Evolutionary conservation across 1,139 yeast genomes (phyloP).

Genomic region (Debaryomyces fabryi): DNA sequence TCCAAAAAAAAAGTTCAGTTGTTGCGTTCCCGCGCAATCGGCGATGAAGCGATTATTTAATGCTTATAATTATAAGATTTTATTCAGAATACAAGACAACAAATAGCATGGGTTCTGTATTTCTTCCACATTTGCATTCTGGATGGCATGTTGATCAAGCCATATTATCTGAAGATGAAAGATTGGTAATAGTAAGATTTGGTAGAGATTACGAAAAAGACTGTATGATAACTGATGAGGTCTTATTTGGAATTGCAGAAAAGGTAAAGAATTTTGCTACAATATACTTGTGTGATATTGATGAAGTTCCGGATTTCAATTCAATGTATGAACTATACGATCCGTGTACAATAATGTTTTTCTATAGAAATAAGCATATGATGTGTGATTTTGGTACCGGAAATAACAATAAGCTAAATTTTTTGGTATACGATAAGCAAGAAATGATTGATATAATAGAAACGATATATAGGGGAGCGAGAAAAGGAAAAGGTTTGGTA

Average conservation of each 20-base stretch:
- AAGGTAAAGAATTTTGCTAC: slow-evolving; percentile 87
- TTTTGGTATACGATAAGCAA: slow-evolving; percentile 75
- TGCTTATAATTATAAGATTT: background rate
- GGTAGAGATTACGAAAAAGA: slow-evolving; percentile 78
- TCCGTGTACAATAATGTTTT: slow-evolving; percentile 91
- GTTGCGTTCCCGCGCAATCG: background rate
- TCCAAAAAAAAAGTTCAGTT: background rate
- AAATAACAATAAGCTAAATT: slow-evolving; percentile 90
- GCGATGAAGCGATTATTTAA: background rate
- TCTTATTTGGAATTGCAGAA: slow-evolving; percentile 77
- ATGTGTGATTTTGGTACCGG: slow-evolving; percentile 99
- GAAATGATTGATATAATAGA: slow-evolving; percentile 91
- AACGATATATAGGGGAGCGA: slow-evolving; percentile 86
- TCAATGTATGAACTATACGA: slow-evolving; percentile 91
- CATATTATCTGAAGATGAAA: slow-evolving; percentile 77
- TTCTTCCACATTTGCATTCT: slow-evolving; percentile 80
- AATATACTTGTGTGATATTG: slow-evolving; percentile 84
- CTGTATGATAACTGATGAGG: slow-evolving; percentile 90
- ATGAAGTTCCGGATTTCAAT: slow-evolving; percentile 88
- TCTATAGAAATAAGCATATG: slow-evolving; percentile 93
- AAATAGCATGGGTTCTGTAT: slow-evolving; percentile 73
- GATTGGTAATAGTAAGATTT: slow-evolving; percentile 84
- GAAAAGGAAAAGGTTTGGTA: slow-evolving; percentile 90
- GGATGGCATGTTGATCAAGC: slow-evolving; percentile 99
- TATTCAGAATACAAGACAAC: background rate